Evolutionary conservation across 2,329 filamentous ascomycete species (phyloP), one percentile per base, ranked within the genome.

Genomic region (Colletotrichum noveboracense): DNA sequence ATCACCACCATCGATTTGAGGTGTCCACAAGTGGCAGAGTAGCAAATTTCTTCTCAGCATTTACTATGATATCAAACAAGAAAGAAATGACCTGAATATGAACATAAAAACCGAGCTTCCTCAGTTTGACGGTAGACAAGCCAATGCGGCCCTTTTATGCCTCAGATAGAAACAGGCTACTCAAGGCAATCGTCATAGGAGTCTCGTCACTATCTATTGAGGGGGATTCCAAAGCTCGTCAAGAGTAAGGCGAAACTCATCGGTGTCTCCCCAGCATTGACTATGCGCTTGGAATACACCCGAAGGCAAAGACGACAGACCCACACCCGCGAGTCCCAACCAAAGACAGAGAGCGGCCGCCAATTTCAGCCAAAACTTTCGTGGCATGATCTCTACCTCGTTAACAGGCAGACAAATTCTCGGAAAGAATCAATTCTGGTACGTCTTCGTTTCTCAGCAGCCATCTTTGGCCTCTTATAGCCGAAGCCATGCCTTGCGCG

Each of bases 201-300:
- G 6, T 4, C 6, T 38, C 7, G 16, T 18, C 36, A 18, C 16
- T 18, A 18, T 38, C 36, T 38, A 9, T 0, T 18, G 2, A 38
- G 16, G 7, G 5, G 0, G 1, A 0, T 16, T 8, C 0, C 36
- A 38, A 38, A 38, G 0, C 0, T 38, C 36, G 36, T 7, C 0
- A 36, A 36, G 16, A 0, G 7, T 18, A 5, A 18, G 36, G 7
- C 3, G 36, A 38, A 16, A 5, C 0, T 38, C 7, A 9, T 18
- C 1, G 0, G 36, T 9, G 36, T 38, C 36, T 18, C 36, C 16
- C 16, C 9, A 12, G 8, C 3, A n/a, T 43, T 0, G 18, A 43
- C 0, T n/a, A 10, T 43, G 38, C 0, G 38, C 0, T n/a, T 43
- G 5, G 38, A 43, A 43, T 43, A 12, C 2, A 43, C 38, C 18